A percentile compares a stretch with the other conserved stretches of the same genome.
phyloP scores from a whole-genome alignment of 108 stramenopile genomes.

The Chaetoceros muelleri region DNA sequence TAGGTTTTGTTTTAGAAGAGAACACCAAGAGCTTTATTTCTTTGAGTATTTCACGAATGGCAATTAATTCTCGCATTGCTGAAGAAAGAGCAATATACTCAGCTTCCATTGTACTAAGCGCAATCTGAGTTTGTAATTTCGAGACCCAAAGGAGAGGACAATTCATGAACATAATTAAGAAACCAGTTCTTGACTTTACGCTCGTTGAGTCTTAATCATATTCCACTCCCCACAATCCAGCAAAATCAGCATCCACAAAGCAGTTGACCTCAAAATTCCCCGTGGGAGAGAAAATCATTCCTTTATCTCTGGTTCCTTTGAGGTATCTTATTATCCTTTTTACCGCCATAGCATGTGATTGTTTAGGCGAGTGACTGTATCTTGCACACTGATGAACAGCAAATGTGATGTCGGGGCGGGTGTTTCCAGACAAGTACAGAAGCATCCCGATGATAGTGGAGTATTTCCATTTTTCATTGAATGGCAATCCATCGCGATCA shows the following conservation, averaged over 20 bases:
- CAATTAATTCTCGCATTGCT: constrained; percentile 10
- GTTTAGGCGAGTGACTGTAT: constrained; percentile 3
- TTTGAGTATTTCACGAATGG: constrained; percentile 2
- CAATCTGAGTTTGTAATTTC: constrained; percentile 31
- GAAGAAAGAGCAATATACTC: constrained; percentile 20
- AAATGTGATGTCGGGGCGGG: constrained; percentile 15
- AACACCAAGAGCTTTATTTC: constrained; percentile 4
- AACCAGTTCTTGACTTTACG: constrained; percentile 12
- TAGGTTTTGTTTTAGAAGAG: neutral
- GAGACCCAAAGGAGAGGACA: constrained; percentile 34
- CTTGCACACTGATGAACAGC: constrained; percentile 19
- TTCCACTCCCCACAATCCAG: constrained; percentile 16
- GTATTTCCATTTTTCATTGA: constrained; percentile 10
- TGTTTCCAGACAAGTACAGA: neutral
- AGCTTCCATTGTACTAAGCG: constrained; percentile 34
- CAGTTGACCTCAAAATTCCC: constrained; percentile 1
- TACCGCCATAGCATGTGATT: constrained; percentile 6
- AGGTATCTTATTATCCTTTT: constrained; percentile 12
- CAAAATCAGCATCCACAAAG: constrained; percentile 30
- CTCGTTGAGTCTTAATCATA: constrained; percentile 10
- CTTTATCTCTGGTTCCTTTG: constrained; percentile 22
- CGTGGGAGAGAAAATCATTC: constrained; percentile 6
- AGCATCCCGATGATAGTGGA: neutral
- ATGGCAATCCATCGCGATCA: constrained; percentile 23
- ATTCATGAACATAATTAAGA: constrained; percentile 12